Evolutionary conservation across 2,329 filamentous ascomycete genomes (phyloP).

Genomic region (Pseudovirgaria hyperparasitica): DNA sequence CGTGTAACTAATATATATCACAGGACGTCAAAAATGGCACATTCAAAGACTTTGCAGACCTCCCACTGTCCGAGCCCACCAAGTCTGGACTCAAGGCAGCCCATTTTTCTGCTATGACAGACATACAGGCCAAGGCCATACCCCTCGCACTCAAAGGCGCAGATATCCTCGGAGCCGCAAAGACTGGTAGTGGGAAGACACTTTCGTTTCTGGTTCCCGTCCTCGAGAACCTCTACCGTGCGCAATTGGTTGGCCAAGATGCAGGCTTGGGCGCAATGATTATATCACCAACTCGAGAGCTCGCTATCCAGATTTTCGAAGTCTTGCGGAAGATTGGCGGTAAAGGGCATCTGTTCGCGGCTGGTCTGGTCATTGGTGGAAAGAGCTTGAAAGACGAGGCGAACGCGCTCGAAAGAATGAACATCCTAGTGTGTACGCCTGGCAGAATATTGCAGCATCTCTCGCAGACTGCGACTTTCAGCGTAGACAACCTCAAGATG

Average conservation of each 20-base stretch:
- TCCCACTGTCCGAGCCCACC: conserved; percentile 77
- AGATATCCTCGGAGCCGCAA: conserved; percentile 88
- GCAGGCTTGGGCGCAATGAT: conserved; percentile 79
- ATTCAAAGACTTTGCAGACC: conserved; percentile 61
- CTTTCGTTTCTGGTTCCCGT: conserved; percentile 86
- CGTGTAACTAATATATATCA: conserved; percentile 6
- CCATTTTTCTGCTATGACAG: conserved; percentile 82
- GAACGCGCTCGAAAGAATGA: conserved; percentile 79
- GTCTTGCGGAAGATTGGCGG: conserved; percentile 82
- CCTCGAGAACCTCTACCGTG: conserved; percentile 80
- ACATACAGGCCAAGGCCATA: conserved; percentile 84
- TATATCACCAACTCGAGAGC: conserved; percentile 84
- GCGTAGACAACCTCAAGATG: conserved; percentile 82
- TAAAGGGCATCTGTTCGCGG: conserved; percentile 74
- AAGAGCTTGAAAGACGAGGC: conserved; percentile 82
- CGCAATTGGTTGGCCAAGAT: conserved; percentile 81
- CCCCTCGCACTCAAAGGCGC: conserved; percentile 71
- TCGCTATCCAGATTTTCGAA: conserved; percentile 94
- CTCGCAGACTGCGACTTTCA: conserved; percentile 83
- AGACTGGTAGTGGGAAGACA: conserved; percentile 92
- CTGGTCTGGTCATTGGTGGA: conserved; percentile 85
- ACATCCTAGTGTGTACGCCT: conserved; percentile 90
- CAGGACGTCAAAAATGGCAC: conserved; percentile 49
- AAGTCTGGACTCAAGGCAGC: conserved; percentile 66
- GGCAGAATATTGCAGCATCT: conserved; percentile 92